Evolutionary conservation across 1,284 basidiomycete species (phyloP), one percentile per base, ranked within the genome.

Genomic region (Cryptococcus sp.): DNA sequence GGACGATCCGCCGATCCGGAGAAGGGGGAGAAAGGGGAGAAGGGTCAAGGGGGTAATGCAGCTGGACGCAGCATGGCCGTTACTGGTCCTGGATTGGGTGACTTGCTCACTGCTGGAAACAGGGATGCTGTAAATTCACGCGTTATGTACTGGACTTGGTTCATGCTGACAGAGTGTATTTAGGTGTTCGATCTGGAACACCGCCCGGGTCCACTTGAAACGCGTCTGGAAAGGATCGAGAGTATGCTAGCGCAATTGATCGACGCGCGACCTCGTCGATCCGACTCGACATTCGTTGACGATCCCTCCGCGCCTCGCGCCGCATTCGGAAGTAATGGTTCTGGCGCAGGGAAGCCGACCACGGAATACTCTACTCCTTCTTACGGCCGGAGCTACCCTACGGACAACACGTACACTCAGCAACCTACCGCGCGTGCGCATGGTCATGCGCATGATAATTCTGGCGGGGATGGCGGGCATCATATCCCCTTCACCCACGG

Each of bases 21-120:
- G 25, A 25, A 25, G 25, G 25, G 25, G 15, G 54, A 25, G 25
- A 25, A 25, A 6, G 25, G 25, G 15, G 54, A 62, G 47, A 58
- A 60, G 47, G 58, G 50, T 19, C 30, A 35, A 10, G 30, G 30
- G 13, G 30, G 41, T 38, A 46, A 54, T 23, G 38, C 55, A 19
- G 38, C 41, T 19, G 52, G 58, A 27, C 39, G 62, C 25, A 53
- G 55, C 19, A 50, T 60, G 38, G 66, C 63, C 3, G 66, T 72
- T 22, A 61, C 66, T 25, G 72, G 74, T 39, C 68, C 72, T 22
- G 74, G 72, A 65, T 53, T 75, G 6, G 68, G 67, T 19, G 72
- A 73, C 60, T 49, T 75, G n/a, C 52, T 68, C 7, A 75, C 71
- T 19, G 66, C 62, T 6, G 70, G 68, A 16, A 50, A 52, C 8